These are phyloP conservation scores for Gossypium trilobum DNA, from an alignment of 441 rosid species.

Conservation along the genomic window DNA sequence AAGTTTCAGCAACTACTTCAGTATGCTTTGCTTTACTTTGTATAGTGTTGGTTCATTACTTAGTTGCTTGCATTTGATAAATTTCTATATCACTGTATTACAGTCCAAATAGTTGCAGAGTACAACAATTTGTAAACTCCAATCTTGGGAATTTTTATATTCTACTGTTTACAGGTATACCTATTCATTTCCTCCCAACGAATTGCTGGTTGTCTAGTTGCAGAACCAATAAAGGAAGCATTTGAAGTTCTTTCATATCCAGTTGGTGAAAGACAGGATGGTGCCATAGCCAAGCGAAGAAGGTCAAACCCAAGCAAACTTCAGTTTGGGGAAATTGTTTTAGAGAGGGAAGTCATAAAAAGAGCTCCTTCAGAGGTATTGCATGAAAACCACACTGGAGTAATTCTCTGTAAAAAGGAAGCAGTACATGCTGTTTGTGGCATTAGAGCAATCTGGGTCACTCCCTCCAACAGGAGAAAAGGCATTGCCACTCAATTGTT, in stretches of 20 bases:
- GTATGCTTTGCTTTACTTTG: neutral
- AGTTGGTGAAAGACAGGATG: constrained; percentile 19
- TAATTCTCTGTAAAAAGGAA: constrained; percentile 46
- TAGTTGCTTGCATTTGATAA: neutral
- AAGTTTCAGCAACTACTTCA: neutral
- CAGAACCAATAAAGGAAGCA: constrained; percentile 75
- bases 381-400: constrained; percentile 29
- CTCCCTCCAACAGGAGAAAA: constrained; percentile 73
- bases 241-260: constrained; percentile 39
- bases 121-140: neutral
- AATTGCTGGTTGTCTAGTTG: constrained; percentile 58
- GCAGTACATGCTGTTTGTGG: constrained; percentile 56
- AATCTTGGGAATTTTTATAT: neutral
- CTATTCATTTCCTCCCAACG: constrained; percentile 46
- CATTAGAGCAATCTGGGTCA: constrained; percentile 79
- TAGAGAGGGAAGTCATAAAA: constrained; percentile 49
- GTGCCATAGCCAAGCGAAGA: constrained; percentile 20
- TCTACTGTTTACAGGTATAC: constrained; percentile 45
- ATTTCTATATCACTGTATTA: neutral
- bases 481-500: constrained; percentile 58
- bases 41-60: neutral
- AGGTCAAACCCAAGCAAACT: constrained; percentile 37
- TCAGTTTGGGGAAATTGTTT: constrained; percentile 49
- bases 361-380: constrained; percentile 21
- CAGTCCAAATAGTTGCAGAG: neutral